A percentile compares a stretch with the other conserved stretches of the same genome.
These are phyloP conservation scores for Rhodotorula mucilaginosa DNA, from an alignment of 1,284 basidiomycete species.

Conservation along the genomic window DNA sequence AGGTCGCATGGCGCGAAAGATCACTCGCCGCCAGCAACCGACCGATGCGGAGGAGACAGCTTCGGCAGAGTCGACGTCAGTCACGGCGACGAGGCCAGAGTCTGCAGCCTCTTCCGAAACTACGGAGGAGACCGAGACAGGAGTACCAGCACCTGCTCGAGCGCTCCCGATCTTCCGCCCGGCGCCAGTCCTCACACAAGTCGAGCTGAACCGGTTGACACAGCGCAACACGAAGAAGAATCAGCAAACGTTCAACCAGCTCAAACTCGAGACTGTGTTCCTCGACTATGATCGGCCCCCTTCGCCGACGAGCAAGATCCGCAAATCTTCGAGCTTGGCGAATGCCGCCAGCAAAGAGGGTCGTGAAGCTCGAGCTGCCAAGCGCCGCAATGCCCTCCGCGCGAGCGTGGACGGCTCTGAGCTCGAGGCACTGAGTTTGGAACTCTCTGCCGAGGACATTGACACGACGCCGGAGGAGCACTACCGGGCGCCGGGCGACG, in stretches of 20 bases:
- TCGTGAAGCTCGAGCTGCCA: conserved; percentile 33
- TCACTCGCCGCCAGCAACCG: background rate
- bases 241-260: conserved; percentile 37
- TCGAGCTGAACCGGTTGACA: conserved; percentile 37
- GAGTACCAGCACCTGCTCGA: background rate
- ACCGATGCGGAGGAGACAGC: background rate
- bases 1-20: background rate
- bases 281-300: conserved; percentile 41
- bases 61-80: background rate
- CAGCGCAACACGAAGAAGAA: conserved; percentile 42
- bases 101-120: background rate
- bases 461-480: conserved; percentile 16
- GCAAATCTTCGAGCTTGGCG: conserved; percentile 24
- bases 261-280: conserved; percentile 34
- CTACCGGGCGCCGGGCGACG: conserved; percentile 41
- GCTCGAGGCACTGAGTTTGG: conserved; percentile 6
- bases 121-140: no score
- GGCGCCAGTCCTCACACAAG: conserved; percentile 32
- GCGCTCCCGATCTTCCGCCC: conserved; percentile 12
- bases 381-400: conserved; percentile 33
- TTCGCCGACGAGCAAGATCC: conserved; percentile 43
- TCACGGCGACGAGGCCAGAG: background rate
- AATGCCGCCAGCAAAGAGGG: conserved; percentile 21
- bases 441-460: conserved; percentile 1
- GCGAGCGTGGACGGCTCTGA: conserved; percentile 34